A percentile compares a stretch with the other conserved stretches of the same genome.
Evolutionary conservation across 352 stramenopile genomes (phyloP).

Genomic region (Pythium scleroteichum): DNA sequence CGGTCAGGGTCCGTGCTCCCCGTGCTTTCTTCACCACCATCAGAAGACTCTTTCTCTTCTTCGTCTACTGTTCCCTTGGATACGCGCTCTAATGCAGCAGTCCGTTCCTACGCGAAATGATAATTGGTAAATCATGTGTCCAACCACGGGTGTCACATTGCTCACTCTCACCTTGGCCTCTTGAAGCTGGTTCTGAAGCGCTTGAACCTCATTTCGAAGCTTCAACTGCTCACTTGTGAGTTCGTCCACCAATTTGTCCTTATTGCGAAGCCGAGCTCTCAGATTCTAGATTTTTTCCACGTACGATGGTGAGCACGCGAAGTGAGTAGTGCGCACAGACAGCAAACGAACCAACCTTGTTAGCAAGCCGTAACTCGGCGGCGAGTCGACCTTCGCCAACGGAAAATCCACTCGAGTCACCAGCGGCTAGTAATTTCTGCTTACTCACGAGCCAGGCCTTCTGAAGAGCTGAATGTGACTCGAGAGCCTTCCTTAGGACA

Average conservation of each 20-base stretch:
- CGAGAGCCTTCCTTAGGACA: conserved; percentile 64
- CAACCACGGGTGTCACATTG: neutral
- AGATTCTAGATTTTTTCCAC: conserved; percentile 55
- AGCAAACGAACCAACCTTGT: conserved; percentile 56
- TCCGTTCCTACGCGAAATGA: conserved; percentile 4
- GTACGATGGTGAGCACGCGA: neutral
- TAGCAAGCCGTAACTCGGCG: conserved; percentile 77
- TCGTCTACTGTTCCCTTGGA: conserved; percentile 8
- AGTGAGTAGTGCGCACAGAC: neutral
- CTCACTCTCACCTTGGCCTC: conserved; percentile 49
- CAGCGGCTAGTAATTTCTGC: conserved; percentile 67
- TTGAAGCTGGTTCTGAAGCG: conserved; percentile 60
- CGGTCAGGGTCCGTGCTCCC: conserved; percentile 23
- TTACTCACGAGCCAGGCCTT: conserved; percentile 78
- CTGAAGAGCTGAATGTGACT: conserved; percentile 73
- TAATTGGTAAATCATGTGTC: neutral
- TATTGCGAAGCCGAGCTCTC: conserved; percentile 72
- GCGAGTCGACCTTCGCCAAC: conserved; percentile 81
- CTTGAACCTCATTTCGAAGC: conserved; percentile 51
- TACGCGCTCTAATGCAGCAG: conserved; percentile 10
- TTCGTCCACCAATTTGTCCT: conserved; percentile 82
- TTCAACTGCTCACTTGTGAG: conserved; percentile 73
- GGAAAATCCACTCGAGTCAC: conserved; percentile 50
- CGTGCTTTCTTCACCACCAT: conserved; percentile 26
- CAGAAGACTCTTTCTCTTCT: conserved; percentile 13